Conservation (phyloP, 2,329 filamentous ascomycete genomes). For the Eutypa lata region DNA sequence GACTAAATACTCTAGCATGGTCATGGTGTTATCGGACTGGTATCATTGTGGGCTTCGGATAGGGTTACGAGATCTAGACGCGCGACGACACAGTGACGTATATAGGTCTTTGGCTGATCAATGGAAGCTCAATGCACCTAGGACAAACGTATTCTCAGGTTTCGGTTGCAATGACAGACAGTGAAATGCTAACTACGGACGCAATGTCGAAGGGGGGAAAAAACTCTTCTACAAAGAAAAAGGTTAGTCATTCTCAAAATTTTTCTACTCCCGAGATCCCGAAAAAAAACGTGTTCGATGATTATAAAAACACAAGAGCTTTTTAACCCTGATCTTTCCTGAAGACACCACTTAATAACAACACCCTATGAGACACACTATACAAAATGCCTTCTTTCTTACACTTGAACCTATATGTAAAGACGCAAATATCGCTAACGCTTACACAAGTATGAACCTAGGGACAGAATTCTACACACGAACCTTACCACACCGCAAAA, state of each 20-base stretch:
- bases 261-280: conserved; percentile 10
- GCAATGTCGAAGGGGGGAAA: too few relatives aligned
- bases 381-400: conserved; percentile 12
- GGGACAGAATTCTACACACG: too few relatives aligned
- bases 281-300: conserved; percentile 38
- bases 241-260: conserved; percentile 52
- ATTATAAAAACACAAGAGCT: conserved; percentile 60
- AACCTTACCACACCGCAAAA: too few relatives aligned
- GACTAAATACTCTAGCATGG: conserved; percentile 47
- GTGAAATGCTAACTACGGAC: conserved; percentile 24
- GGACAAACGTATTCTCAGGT: conserved; percentile 10
- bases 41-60: conserved; percentile 40
- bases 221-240: too few relatives aligned
- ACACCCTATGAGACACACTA: conserved; percentile 52
- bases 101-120: conserved; percentile 49
- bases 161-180: conserved; percentile 3
- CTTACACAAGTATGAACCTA: too few relatives aligned
- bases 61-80: conserved; percentile 37
- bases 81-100: conserved; percentile 28
- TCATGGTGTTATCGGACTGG: conserved; percentile 35
- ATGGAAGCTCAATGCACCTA: conserved; percentile 32
- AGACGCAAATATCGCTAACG: background rate
- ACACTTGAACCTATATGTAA: background rate
- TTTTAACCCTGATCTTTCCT: conserved; percentile 64
- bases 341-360: conserved; percentile 58